Conservation (phyloP, 192 early-diverging fungal genomes). For the Entomortierella chlamydospora region DNA sequence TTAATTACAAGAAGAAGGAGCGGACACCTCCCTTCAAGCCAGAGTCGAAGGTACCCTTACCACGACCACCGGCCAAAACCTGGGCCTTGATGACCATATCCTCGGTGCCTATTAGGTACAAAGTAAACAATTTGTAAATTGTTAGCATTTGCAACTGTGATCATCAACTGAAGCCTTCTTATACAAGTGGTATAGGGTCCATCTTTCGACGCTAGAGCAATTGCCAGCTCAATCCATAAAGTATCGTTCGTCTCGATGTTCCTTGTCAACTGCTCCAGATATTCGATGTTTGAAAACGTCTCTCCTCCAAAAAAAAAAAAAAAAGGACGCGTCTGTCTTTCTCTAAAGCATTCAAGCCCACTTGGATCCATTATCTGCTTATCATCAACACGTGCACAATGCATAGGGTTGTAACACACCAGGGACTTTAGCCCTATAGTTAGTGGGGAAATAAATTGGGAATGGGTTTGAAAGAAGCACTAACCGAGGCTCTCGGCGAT, state of each 20-base stretch:
- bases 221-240: no score
- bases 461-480: not conserved
- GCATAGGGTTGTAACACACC: not conserved
- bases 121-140: not conserved
- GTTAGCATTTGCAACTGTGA: no score
- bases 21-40: constrained; percentile 97
- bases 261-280: no score
- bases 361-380: not conserved
- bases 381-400: not conserved
- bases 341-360: not conserved
- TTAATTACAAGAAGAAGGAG: constrained; percentile 91
- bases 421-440: not conserved
- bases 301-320: no score
- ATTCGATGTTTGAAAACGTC: no score
- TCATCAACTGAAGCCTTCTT: not conserved
- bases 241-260: no score
- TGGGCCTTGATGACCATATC: constrained; percentile 86
- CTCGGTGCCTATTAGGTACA: constrained; percentile 58
- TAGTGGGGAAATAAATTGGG: not conserved
- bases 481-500: constrained; percentile 85
- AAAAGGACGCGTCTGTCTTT: no score
- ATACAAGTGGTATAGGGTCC: no score
- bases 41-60: constrained; percentile 97
- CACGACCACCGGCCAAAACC: constrained; percentile 98
- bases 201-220: no score